These are phyloP conservation scores for Leucoagaricus sp. DNA, from an alignment of 1,284 basidiomycete species.

Conservation along the genomic window DNA sequence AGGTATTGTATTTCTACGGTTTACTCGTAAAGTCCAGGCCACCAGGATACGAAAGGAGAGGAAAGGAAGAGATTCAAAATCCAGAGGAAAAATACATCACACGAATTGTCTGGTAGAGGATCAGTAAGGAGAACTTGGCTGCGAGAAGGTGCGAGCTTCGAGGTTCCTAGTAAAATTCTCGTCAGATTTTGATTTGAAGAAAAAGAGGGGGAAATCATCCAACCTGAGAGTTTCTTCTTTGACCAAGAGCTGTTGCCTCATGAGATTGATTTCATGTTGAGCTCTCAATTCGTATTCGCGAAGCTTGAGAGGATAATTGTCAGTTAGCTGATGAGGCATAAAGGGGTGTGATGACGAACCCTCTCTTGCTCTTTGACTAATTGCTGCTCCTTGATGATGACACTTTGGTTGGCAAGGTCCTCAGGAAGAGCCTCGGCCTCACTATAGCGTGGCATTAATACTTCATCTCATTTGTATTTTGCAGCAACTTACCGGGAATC, in stretches of 20 bases:
- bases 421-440: slow-evolving; percentile 86
- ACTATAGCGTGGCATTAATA: slow-evolving; percentile 31
- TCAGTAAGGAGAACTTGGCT: slow-evolving; percentile 13
- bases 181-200: background rate
- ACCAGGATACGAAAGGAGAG: too few relatives aligned
- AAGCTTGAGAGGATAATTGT: slow-evolving; percentile 42
- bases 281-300: slow-evolving; percentile 96
- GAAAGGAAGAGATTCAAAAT: background rate
- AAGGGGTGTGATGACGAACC: slow-evolving; percentile 40
- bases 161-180: background rate
- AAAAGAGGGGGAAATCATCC: slow-evolving; percentile 3
- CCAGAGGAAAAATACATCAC: background rate
- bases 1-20: too few relatives aligned
- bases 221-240: slow-evolving; percentile 87
- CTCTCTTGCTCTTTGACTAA: slow-evolving; percentile 95
- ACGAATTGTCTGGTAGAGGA: background rate
- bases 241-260: slow-evolving; percentile 90
- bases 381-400: slow-evolving; percentile 96
- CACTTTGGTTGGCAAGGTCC: slow-evolving; percentile 92
- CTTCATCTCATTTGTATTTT: background rate
- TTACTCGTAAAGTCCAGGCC: too few relatives aligned
- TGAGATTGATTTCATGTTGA: slow-evolving; percentile 96
- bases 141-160: slow-evolving; percentile 14
- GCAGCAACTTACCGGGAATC: slow-evolving; percentile 65
- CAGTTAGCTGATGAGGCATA: background rate